A percentile compares a stretch with the other conserved stretches of the same genome.
Evolutionary conservation across 2,329 filamentous ascomycete species (phyloP).

Genomic region (Westerdykella aurantiaca): DNA sequence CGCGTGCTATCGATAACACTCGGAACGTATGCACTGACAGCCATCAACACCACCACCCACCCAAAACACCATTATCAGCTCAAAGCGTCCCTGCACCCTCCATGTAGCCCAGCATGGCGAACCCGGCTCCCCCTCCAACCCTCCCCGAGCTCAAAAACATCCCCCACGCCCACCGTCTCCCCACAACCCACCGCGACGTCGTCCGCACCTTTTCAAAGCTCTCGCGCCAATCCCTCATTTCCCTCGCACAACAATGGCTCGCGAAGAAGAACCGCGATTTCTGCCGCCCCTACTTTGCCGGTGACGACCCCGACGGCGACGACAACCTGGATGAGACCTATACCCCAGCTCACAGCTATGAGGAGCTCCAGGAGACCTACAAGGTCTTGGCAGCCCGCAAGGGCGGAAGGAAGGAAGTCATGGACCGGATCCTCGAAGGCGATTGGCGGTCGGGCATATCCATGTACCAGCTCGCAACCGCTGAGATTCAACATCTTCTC

Average conservation of each 20-base stretch:
- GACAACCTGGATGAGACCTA: conserved; percentile 61
- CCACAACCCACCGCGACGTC: conserved; percentile 58
- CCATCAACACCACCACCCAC: background rate
- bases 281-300: conserved; percentile 54
- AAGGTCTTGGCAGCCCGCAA: conserved; percentile 39
- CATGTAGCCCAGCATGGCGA: conserved; percentile 29
- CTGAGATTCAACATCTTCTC: conserved; percentile 50
- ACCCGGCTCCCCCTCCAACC: conserved; percentile 36
- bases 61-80: background rate
- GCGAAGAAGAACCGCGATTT: conserved; percentile 57
- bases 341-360: conserved; percentile 58
- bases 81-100: conserved; percentile 3
- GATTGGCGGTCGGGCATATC: conserved; percentile 54
- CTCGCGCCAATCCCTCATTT: conserved; percentile 65
- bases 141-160: conserved; percentile 67
- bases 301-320: conserved; percentile 43
- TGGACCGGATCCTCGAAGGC: conserved; percentile 52
- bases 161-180: conserved; percentile 63
- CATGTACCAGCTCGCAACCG: conserved; percentile 51
- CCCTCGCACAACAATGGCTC: conserved; percentile 72
- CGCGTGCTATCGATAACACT: conserved; percentile 6
- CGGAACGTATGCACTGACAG: background rate
- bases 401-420: conserved; percentile 49
- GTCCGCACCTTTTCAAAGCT: conserved; percentile 63
- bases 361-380: conserved; percentile 56